Percentiles rank a stretch among this genome's conserved stretches.
phyloP scores from a whole-genome alignment of 208 protist species.

The Acanthamoeba polyphaga region DNA sequence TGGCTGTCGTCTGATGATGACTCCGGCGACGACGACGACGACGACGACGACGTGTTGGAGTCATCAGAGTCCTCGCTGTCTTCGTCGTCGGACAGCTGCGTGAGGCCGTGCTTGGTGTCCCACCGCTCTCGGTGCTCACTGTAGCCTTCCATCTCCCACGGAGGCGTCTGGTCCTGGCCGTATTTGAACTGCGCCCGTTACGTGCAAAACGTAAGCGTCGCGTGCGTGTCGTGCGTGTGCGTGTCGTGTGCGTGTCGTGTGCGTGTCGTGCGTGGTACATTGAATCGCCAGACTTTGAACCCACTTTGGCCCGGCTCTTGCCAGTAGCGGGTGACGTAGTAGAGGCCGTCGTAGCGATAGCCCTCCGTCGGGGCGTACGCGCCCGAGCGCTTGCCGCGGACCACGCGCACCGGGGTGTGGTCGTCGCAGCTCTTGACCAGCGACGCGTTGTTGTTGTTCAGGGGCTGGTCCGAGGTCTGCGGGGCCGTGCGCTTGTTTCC shows the following conservation, averaged over 20 bases:
- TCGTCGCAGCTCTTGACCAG: neutral
- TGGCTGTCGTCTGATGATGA: neutral
- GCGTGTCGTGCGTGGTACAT: too few species aligned
- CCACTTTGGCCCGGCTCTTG: neutral
- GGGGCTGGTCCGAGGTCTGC: constrained; percentile 5
- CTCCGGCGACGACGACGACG: too few species aligned
- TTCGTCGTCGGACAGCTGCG: neutral
- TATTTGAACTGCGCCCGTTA: neutral
- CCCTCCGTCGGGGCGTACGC: constrained; percentile 22
- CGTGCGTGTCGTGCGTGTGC: too few species aligned
- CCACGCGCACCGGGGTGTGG: neutral
- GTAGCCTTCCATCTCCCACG: constrained; percentile 31
- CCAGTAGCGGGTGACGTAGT: constrained; percentile 52
- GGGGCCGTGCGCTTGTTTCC: neutral
- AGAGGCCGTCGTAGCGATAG: constrained; percentile 43
- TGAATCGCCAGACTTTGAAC: constrained; percentile 25
- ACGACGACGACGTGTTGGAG: too few species aligned
- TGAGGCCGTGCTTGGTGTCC: constrained; percentile 6
- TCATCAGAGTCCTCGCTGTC: neutral
- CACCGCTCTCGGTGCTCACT: neutral
- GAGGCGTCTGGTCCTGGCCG: neutral
- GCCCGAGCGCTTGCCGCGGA: constrained; percentile 16
- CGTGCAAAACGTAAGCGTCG: neutral
- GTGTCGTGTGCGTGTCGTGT: too few species aligned
- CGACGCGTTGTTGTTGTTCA: constrained; percentile 13